Base-by-base conservation (phyloP, 2,329 filamentous ascomycete genomes). In the Exophiala sp. region DNA sequence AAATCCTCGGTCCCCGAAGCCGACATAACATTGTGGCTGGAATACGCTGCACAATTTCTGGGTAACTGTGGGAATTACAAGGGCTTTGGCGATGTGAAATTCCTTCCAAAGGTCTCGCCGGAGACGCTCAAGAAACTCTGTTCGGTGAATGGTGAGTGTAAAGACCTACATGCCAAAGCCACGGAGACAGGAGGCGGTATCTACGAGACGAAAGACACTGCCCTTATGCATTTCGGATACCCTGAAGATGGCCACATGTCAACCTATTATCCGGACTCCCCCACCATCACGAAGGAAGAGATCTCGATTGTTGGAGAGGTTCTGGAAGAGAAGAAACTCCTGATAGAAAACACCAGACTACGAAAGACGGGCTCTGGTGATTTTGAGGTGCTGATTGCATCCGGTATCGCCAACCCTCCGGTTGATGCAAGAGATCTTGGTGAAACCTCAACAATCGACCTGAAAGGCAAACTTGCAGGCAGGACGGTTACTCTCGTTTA, bases 41-140 rank as follows among this genome's bases (percentile, higher is more conserved):
- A 91, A 69, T 94, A 92, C 69, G 79, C 87, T 6, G 83, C 82
- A 29, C 87, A 89, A 70, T 91, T 94, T 69, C 76, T 94, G 2
- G 87, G 87, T 41, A 94, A 92, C 67, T 79, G 79, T 58, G 88
- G 89, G 59, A 94, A 94, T 71, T 94, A 92, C 75, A 92, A 92
- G 75, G 87, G 87, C 63, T 92, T 91, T 65, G 89, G 89, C 40
- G 88, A 94, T 71, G 82, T 86, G 64, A 94, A 94, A 68, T 91
- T 94, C 67, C 80, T 94, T 53, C 89, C 89, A 2, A 79, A 88
- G 62, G 83, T 87, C 65, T 76, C 79, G 5, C 79, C 84, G 62
- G 79, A 81, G 54, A 80, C 78, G 4, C 79, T 91, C 55, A 78
- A 82, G 47, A 80, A 85, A 56, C 75, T 92, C 33, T 85, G 86